Base-by-base conservation (phyloP, 371 early-diverging fungal genomes). In the Dichotomocladium elegans region DNA sequence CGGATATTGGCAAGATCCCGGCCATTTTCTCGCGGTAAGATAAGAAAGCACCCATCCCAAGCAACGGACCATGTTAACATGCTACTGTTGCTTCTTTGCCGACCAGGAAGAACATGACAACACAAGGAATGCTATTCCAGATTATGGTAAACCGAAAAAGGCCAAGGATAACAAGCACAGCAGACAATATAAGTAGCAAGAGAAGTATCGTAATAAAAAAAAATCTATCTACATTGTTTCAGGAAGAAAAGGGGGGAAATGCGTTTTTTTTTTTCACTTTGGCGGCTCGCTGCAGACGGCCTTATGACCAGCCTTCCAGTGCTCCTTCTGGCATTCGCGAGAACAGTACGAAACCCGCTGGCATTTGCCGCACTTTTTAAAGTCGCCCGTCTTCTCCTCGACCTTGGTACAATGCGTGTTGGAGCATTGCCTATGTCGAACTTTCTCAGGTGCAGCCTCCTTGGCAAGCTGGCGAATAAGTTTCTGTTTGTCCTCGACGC, bases 231-330 rank as follows among this genome's bases (percentile, higher is more conserved):
- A 25, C 17, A 17, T 26, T n/a, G n/a, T n/a, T n/a, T n/a, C n/a
- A n/a, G n/a, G n/a, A n/a, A 43, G 14, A 25, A 10, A 25, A 22
- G 19, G 19, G 44, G 44, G 19, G 42, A 43, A 43, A 25, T 43
- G n/a, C 25, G 25, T n/a, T n/a, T n/a, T n/a, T n/a, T n/a, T n/a
- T n/a, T n/a, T n/a, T 44, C 12, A 10, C 8, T 44, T 17, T 26
- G 25, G 4, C 6, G 45, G 37, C 21, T 37, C 33, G 25, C 6
- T 70, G 68, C 83, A 83, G 25, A 63, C 68, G 27, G 62, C 69
- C 59, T 79, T 78, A 57, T 83, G 83, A 2, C 81, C 76, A 25
- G 56, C 29, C 60, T 80, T 82, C 83, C 83, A 83, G 55, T 83
- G 80, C n/a, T 74, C 72, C 51, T 75, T 75, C 59, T 83, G 83